A percentile compares a stretch with the other conserved stretches of the same genome.
Conservation (phyloP, 1,284 basidiomycete species). For the Gomphus bonarii region DNA sequence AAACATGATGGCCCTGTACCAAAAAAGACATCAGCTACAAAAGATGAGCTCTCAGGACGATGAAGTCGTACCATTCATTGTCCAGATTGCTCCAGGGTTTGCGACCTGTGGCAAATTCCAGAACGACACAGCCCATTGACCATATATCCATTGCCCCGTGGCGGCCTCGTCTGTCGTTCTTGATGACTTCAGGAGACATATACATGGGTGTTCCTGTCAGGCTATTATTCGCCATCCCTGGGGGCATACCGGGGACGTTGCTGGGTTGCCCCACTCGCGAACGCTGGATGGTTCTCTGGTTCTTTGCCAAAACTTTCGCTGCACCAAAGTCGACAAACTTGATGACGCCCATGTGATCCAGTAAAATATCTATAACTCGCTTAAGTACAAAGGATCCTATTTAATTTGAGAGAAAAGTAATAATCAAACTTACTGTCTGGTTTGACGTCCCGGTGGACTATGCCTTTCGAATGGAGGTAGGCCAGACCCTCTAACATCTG, state of each 20-base stretch:
- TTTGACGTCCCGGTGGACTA: conserved; percentile 97
- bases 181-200: conserved; percentile 98
- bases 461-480: conserved; percentile 88
- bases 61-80: conserved; percentile 81
- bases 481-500: conserved; percentile 94
- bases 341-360: conserved; percentile 89
- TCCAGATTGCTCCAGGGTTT: conserved; percentile 99
- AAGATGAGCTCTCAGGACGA: not conserved
- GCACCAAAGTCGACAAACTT: conserved; percentile 99
- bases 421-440: conserved; percentile 84
- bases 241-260: conserved; percentile 31
- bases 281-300: conserved; percentile 80
- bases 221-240: conserved; percentile 51
- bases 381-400: not conserved
- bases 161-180: conserved; percentile 76
- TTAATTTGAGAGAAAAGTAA: not conserved
- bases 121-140: conserved; percentile 92
- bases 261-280: conserved; percentile 25
- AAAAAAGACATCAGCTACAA: conserved; percentile 10
- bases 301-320: conserved; percentile 94
- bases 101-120: conserved; percentile 93
- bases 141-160: conserved; percentile 99
- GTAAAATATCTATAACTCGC: conserved; percentile 70
- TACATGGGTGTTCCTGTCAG: conserved; percentile 99
- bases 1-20: conserved; percentile 91